A percentile compares a stretch with the other conserved stretches of the same genome.
Conservation (phyloP, 352 stramenopile species). For the Phytophthora fragariae region DNA sequence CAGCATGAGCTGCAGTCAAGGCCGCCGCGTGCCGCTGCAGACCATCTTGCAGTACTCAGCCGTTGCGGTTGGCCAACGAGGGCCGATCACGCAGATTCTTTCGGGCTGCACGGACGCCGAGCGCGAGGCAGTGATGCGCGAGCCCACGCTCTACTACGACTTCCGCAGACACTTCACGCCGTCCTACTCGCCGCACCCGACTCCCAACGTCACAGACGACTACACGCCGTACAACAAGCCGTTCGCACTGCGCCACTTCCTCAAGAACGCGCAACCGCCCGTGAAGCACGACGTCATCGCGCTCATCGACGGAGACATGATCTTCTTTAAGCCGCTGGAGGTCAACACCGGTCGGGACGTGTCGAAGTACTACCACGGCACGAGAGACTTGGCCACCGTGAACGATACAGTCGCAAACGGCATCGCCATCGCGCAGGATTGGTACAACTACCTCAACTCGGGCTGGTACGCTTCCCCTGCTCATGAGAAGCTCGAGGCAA, state of each 20-base stretch:
- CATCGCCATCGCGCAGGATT: slow-evolving; percentile 57
- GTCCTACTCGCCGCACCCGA: slow-evolving; percentile 50
- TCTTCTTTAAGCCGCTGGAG: slow-evolving; percentile 54
- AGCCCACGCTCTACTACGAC: slow-evolving; percentile 64
- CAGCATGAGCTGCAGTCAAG: slow-evolving; percentile 59
- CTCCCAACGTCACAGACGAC: slow-evolving; percentile 44
- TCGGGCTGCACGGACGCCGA: slow-evolving; percentile 51
- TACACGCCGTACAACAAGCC: slow-evolving; percentile 71
- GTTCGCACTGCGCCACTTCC: slow-evolving; percentile 59
- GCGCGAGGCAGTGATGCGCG: slow-evolving; percentile 31
- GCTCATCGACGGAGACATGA: slow-evolving; percentile 50
- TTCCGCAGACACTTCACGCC: slow-evolving; percentile 63
- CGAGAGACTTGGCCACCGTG: slow-evolving; percentile 37
- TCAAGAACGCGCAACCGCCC: slow-evolving; percentile 50
- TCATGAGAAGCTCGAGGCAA: slow-evolving; percentile 36
- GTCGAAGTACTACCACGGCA: slow-evolving; percentile 50
- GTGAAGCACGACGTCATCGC: slow-evolving; percentile 49
- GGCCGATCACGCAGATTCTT: slow-evolving; percentile 63
- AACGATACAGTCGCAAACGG: slow-evolving; percentile 55
- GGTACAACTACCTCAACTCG: slow-evolving; percentile 48
- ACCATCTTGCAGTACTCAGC: slow-evolving; percentile 59
- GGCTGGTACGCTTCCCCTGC: slow-evolving; percentile 47
- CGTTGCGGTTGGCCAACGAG: slow-evolving; percentile 44
- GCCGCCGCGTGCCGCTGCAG: slow-evolving; percentile 46
- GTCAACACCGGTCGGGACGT: slow-evolving; percentile 54